Evolutionary conservation across 2,329 filamentous ascomycete genomes (phyloP).

Genomic region (Cercospora beticola): DNA sequence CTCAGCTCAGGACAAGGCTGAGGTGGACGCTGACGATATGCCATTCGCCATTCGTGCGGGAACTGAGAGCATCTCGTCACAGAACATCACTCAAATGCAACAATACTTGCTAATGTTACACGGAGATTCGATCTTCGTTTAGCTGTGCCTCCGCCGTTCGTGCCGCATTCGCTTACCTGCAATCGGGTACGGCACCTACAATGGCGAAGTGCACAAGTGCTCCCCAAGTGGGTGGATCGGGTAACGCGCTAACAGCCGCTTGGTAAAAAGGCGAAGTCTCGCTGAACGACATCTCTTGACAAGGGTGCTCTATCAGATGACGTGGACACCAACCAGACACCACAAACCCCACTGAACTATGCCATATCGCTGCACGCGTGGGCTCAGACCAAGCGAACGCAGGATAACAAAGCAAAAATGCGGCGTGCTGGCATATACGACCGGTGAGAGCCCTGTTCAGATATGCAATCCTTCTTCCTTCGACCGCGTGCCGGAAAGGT

Average conservation of each 20-base stretch:
- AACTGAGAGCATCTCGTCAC: not conserved
- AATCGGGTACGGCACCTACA: not conserved
- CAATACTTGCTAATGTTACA: conserved; percentile 1
- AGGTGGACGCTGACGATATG: not conserved
- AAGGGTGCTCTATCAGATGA: not conserved
- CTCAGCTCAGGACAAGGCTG: not conserved
- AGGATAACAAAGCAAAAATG: not conserved
- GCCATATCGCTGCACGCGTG: not conserved
- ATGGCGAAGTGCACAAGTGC: not conserved
- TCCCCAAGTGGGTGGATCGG: conserved; percentile 1
- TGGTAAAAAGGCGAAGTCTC: not conserved
- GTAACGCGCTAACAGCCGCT: conserved; percentile 7
- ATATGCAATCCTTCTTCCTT: not conserved
- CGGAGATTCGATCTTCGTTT: not conserved
- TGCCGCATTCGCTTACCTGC: conserved; percentile 4
- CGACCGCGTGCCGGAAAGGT: not conserved
- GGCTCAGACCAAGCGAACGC: not conserved
- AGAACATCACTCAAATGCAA: not conserved
- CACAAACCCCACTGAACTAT: not conserved
- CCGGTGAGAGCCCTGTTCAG: conserved; percentile 4
- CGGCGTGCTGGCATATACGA: not conserved
- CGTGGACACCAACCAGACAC: not conserved
- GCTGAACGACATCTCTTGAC: not conserved
- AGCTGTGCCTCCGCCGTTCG: not conserved
- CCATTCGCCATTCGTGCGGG: not conserved